A percentile compares a stretch with the other conserved stretches of the same genome.
phyloP scores from a whole-genome alignment of 352 stramenopile species.

The Hyaloperonospora arabidopsidis region DNA sequence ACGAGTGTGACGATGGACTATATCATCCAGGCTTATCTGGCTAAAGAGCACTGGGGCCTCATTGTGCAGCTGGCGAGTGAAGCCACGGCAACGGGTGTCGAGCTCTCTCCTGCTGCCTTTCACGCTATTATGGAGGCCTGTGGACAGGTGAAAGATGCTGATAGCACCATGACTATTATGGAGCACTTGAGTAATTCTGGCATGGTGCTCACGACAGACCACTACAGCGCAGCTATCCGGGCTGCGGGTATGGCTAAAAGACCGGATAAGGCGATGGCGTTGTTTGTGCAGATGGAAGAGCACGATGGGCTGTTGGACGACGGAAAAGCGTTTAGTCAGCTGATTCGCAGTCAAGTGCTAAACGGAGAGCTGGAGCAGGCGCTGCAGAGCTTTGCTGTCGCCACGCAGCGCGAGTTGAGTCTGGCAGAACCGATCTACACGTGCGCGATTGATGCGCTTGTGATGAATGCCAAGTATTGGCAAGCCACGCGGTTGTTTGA shows the following conservation, averaged over 20 bases:
- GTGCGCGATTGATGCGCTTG: constrained; percentile 59
- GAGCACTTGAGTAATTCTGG: constrained; percentile 28
- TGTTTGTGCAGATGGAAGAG: constrained; percentile 68
- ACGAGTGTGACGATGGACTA: constrained; percentile 70
- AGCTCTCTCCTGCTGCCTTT: constrained; percentile 62
- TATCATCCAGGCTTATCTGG: constrained; percentile 71
- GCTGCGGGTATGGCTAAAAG: constrained; percentile 54
- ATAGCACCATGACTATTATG: constrained; percentile 44
- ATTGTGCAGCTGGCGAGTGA: constrained; percentile 47
- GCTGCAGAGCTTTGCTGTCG: constrained; percentile 63
- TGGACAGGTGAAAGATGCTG: constrained; percentile 46
- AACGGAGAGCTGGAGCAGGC: constrained; percentile 55
- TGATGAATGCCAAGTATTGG: constrained; percentile 53
- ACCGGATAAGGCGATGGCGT: constrained; percentile 39
- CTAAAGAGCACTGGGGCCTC: constrained; percentile 52
- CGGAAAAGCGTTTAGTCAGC: constrained; percentile 48
- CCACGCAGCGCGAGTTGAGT: constrained; percentile 38
- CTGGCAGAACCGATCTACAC: constrained; percentile 73
- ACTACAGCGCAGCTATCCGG: constrained; percentile 59
- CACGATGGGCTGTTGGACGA: constrained; percentile 35
- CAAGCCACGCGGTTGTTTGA: constrained; percentile 62
- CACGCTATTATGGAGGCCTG: constrained; percentile 67
- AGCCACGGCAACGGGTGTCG: constrained; percentile 35
- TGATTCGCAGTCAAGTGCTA: constrained; percentile 74
- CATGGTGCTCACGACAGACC: constrained; percentile 23